These are phyloP conservation scores for Ophiostoma himal-ulmi DNA, from an alignment of 2,329 filamentous ascomycete genomes.

Conservation along the genomic window DNA sequence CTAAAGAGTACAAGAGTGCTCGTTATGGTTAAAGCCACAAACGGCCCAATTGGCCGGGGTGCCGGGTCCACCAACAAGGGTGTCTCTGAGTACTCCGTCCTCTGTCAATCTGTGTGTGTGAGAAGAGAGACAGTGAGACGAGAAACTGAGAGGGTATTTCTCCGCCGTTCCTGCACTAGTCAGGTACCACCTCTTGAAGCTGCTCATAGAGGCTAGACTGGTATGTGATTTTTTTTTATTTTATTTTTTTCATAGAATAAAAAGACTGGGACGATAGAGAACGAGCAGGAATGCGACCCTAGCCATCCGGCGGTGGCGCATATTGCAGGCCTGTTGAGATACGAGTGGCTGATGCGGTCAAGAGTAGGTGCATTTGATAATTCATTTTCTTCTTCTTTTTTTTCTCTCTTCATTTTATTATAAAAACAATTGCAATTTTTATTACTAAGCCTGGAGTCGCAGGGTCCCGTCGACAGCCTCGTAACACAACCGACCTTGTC, in stretches of 20 bases:
- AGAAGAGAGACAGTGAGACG: neutral
- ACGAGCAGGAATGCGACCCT: conserved; percentile 9
- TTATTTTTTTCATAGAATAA: too few species aligned
- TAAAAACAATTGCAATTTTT: neutral
- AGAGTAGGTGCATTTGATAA: neutral
- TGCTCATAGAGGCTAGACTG: neutral
- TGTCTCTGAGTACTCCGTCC: neutral
- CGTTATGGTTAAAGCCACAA: conserved; percentile 9
- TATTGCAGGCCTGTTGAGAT: neutral
- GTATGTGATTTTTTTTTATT: too few species aligned
- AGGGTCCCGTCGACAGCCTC: neutral
- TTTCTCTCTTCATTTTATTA: neutral
- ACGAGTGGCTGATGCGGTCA: conserved; percentile 2
- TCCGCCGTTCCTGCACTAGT: conserved; percentile 24
- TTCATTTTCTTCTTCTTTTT: neutral
- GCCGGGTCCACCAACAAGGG: conserved; percentile 1
- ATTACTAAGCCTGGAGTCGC: too few species aligned
- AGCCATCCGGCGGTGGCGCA: neutral
- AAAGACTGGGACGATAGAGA: neutral
- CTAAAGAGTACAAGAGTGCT: neutral
- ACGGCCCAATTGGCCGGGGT: conserved; percentile 3
- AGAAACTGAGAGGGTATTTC: neutral
- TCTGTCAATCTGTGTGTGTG: neutral
- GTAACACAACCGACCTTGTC: neutral
- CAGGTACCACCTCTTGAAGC: conserved; percentile 11